Base-by-base conservation (phyloP, 1,284 basidiomycete genomes). In the Erythrobasidium hasegawianum region DNA sequence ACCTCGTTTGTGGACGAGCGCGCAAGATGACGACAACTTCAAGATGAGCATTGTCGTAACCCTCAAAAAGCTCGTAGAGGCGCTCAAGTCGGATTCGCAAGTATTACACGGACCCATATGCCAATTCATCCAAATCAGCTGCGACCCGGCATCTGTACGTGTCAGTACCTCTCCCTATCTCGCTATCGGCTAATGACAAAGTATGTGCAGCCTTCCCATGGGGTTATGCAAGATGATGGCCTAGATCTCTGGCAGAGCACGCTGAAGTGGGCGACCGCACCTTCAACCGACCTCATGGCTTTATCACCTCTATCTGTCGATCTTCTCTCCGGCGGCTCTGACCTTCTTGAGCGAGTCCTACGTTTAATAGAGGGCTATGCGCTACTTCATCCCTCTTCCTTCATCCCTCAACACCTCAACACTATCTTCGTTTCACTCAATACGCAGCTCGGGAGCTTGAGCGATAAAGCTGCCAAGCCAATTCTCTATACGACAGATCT, bases 161-260 rank as follows among this genome's bases (percentile, higher is more conserved):
- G 10, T 3, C 4, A 7, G n/a, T n/a, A n/a, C n/a, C n/a, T n/a
- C n/a, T n/a, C n/a, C n/a, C n/a, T n/a, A n/a, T n/a, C n/a, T n/a
- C n/a, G n/a, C n/a, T n/a, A n/a, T n/a, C n/a, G n/a, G n/a, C n/a
- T n/a, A n/a, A n/a, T n/a, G n/a, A n/a, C n/a, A n/a, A n/a, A n/a
- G n/a, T n/a, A n/a, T n/a, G n/a, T n/a, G 26, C 64, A 72, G 71
- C 66, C 71, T 1, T 68, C 71, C 1, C 70, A 71, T 53, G 50
- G 71, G 40, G 70, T 72, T 45, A 68, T 75, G 10, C 72, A 73
- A 47, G 73, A 75, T 38, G 73, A 75, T 26, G 72, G 69, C 0
- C 70, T 75, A 38, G 72, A 73, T 22, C 62, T 75, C 2, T 73
- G 72, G 73, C 67, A 69, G n/a, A 57, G 69, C 8, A 59, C 71